phyloP scores from a whole-genome alignment of 176 grass and related monocot species.

The Cenchrus purpureus region DNA sequence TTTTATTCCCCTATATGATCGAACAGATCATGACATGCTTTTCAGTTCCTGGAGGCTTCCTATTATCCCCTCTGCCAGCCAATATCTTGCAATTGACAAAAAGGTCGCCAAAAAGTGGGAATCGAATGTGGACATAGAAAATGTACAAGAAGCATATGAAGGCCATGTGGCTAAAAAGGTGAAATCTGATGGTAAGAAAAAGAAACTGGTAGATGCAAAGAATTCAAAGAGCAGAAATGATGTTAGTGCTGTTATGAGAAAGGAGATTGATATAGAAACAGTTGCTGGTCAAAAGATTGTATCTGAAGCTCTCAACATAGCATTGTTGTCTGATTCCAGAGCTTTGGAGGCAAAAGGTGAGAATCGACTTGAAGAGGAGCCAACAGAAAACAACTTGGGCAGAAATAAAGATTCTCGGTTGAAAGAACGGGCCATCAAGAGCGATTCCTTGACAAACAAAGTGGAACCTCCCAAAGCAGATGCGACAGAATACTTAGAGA shows the following conservation, averaged over 20 bases:
- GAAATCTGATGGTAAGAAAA: constrained; percentile 64
- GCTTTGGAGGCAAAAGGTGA: constrained; percentile 42
- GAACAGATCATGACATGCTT: constrained; percentile 88
- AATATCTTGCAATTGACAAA: constrained; percentile 65
- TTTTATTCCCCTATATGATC: constrained; percentile 42
- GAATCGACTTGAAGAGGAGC: constrained; percentile 52
- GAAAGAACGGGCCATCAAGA: constrained; percentile 45
- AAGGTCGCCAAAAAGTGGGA: constrained; percentile 64
- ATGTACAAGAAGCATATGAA: constrained; percentile 47
- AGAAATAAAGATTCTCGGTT: constrained; percentile 47
- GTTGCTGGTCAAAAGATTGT: constrained; percentile 46
- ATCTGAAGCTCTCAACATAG: constrained; percentile 56
- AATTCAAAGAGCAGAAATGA: constrained; percentile 53
- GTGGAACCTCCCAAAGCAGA: constrained; percentile 50
- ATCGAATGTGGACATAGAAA: constrained; percentile 41
- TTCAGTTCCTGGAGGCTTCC: constrained; percentile 66
- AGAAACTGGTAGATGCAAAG: constrained; percentile 46
- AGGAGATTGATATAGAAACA: constrained; percentile 58
- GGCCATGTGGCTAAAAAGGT: constrained; percentile 55
- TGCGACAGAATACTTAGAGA: constrained; percentile 48
- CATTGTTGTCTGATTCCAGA: constrained; percentile 47
- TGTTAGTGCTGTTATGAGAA: constrained; percentile 47
- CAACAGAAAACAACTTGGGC: constrained; percentile 35
- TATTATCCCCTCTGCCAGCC: constrained; percentile 73
- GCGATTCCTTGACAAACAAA: constrained; percentile 44